A percentile compares a stretch with the other conserved stretches of the same genome.
These are phyloP conservation scores for Phytophthora sansomeana DNA, from an alignment of 352 stramenopile genomes.

Conservation along the genomic window DNA sequence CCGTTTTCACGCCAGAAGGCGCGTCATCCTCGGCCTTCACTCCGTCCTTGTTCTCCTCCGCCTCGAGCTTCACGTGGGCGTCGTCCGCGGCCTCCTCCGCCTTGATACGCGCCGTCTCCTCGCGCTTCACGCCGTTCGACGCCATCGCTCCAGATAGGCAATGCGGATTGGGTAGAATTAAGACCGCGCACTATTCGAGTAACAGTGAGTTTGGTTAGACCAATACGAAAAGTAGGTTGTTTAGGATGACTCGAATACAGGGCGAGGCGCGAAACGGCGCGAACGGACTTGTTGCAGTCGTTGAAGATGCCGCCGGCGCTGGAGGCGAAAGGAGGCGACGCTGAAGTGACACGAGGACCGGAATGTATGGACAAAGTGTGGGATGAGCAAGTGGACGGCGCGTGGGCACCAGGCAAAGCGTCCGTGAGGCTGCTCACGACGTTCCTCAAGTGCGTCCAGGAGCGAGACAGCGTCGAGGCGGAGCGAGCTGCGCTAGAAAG, in stretches of 20 bases:
- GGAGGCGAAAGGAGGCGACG: constrained; percentile 21
- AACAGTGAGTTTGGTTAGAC: background rate
- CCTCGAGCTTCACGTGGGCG: constrained; percentile 24
- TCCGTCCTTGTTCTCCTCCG: constrained; percentile 35
- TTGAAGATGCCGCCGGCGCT: constrained; percentile 29
- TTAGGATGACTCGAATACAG: constrained; percentile 17
- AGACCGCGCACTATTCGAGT: constrained; percentile 13
- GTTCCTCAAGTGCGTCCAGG: constrained; percentile 65
- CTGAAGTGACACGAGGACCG: constrained; percentile 33
- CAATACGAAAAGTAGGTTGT: constrained; percentile 1
- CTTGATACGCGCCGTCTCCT: constrained; percentile 25
- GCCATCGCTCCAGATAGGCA: constrained; percentile 23
- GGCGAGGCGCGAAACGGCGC: constrained; percentile 28
- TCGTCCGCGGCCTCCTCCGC: constrained; percentile 22
- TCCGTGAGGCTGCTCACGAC: constrained; percentile 61
- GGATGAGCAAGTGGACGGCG: constrained; percentile 68
- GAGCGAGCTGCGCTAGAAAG: constrained; percentile 58
- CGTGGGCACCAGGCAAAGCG: constrained; percentile 69
- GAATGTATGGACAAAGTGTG: constrained; percentile 68
- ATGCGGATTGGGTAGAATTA: constrained; percentile 23
- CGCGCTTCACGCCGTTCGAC: constrained; percentile 35
- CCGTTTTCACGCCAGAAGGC: constrained; percentile 18
- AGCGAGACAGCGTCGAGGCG: constrained; percentile 58
- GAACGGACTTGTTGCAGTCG: constrained; percentile 8
- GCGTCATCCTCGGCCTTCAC: constrained; percentile 27